Percentiles rank a stretch among this genome's conserved stretches.
phyloP scores from a whole-genome alignment of 768 basidiomycete genomes.

The Podaxis rugospora region DNA sequence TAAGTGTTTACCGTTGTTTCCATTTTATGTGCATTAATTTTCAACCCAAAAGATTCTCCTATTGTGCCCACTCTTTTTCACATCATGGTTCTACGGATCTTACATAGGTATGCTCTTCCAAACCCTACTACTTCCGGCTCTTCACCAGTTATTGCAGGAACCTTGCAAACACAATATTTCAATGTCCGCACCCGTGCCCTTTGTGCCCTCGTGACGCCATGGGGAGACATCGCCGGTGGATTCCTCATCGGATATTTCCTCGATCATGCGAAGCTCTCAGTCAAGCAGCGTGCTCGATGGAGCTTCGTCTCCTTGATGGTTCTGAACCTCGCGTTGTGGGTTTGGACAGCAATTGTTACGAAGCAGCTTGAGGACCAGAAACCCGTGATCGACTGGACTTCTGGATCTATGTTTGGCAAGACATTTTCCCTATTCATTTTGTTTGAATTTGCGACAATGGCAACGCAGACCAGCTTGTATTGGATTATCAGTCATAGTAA shows the following conservation, averaged over 20 bases:
- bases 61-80: constrained; percentile 28
- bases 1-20: constrained; percentile 5
- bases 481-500: constrained; percentile 29
- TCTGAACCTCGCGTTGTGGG: constrained; percentile 25
- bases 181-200: constrained; percentile 26
- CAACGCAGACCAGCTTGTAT: constrained; percentile 27
- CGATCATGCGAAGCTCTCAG: constrained; percentile 21
- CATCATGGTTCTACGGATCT: constrained; percentile 29
- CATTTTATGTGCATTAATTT: neutral
- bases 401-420: constrained; percentile 21
- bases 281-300: constrained; percentile 27
- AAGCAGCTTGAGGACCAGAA: constrained; percentile 24
- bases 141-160: constrained; percentile 14
- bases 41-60: constrained; percentile 21
- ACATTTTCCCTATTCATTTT: constrained; percentile 26
- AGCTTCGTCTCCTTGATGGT: constrained; percentile 26
- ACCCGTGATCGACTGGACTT: constrained; percentile 30
- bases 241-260: constrained; percentile 29
- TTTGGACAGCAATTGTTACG: constrained; percentile 28
- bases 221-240: constrained; percentile 24
- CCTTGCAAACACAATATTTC: constrained; percentile 28
- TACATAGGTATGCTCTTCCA: constrained; percentile 20
- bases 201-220: constrained; percentile 25
- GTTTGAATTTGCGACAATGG: constrained; percentile 29
- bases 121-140: neutral